Percentiles rank a stretch among this genome's conserved stretches.
These are phyloP conservation scores for Lantana camara DNA, from an alignment of 257 asterid species.

Conservation along the genomic window DNA sequence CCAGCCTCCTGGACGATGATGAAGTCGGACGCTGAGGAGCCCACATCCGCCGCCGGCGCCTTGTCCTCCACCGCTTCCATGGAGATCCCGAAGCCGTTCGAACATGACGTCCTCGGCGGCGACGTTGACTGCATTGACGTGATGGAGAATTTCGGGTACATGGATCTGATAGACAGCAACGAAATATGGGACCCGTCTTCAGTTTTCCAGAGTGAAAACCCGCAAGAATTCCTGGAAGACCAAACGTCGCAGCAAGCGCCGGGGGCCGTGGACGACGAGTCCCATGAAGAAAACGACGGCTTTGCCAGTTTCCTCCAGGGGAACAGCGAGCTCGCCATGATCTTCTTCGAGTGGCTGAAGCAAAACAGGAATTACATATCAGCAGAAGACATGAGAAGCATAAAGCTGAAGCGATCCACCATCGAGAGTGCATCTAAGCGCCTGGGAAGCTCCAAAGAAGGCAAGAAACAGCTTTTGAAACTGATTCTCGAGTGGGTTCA, in stretches of 20 bases:
- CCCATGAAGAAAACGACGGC: conserved; percentile 23
- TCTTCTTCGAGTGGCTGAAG: conserved; percentile 87
- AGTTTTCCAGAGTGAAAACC: conserved; percentile 50
- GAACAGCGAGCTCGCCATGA: conserved; percentile 59
- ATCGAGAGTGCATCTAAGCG: conserved; percentile 76
- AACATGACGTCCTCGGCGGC: conserved; percentile 22
- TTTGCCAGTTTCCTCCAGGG: conserved; percentile 51
- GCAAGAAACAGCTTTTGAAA: conserved; percentile 68
- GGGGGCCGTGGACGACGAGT: background rate
- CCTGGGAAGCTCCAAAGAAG: conserved; percentile 65
- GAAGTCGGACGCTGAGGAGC: conserved; percentile 40
- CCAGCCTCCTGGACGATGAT: conserved; percentile 42
- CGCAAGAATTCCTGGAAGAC: conserved; percentile 25
- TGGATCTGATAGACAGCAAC: conserved; percentile 65
- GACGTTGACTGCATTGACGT: conserved; percentile 52
- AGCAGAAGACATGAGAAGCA: conserved; percentile 81
- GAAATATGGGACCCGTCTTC: conserved; percentile 80
- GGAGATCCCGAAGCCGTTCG: conserved; percentile 39
- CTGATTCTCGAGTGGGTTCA: conserved; percentile 91
- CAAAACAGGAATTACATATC: conserved; percentile 72
- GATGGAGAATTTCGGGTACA: conserved; percentile 68
- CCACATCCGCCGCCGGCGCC: conserved; percentile 31
- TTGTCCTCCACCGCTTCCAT: conserved; percentile 54
- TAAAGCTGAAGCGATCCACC: conserved; percentile 79
- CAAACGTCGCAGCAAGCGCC: background rate